Conservation (phyloP, 768 basidiomycete species). For the Tulasnella calospora region DNA sequence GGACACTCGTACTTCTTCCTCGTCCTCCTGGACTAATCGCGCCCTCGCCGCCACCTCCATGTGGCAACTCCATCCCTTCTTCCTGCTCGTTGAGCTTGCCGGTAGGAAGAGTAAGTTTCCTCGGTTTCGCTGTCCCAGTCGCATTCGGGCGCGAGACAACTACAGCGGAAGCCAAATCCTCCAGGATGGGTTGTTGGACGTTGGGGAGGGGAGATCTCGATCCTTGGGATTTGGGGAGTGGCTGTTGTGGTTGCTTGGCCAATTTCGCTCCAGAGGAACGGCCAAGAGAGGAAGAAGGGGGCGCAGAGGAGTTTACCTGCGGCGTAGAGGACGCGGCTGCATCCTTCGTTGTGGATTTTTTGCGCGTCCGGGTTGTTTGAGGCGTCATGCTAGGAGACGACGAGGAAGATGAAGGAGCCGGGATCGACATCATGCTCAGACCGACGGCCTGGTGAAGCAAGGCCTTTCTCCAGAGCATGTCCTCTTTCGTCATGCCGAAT, state of each 20-base stretch:
- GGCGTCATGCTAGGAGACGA: background rate
- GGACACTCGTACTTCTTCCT: background rate
- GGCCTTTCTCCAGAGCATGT: conserved; percentile 65
- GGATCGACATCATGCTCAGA: conserved; percentile 35
- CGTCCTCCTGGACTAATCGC: background rate
- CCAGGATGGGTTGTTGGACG: conserved; percentile 17
- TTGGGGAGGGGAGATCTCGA: conserved; percentile 3
- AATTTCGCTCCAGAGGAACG: background rate
- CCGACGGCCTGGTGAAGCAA: conserved; percentile 73
- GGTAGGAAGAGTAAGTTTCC: conserved; percentile 8
- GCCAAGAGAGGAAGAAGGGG: conserved; percentile 16
- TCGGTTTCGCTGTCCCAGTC: background rate
- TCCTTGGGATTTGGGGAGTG: background rate
- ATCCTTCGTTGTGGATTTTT: conserved; percentile 3
- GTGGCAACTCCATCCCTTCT: conserved; percentile 9
- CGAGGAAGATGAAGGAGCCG: conserved; percentile 14
- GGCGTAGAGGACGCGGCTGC: background rate
- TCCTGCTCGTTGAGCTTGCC: background rate
- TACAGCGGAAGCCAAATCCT: conserved; percentile 20
- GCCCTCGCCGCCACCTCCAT: background rate
- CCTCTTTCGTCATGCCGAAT: conserved; percentile 42
- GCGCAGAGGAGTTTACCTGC: conserved; percentile 8
- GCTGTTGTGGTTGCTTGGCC: background rate
- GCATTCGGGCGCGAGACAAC: background rate
- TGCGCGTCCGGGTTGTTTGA: background rate